Conservation (phyloP, 176 grass and related monocot genomes). For the Cenchrus americanus region DNA sequence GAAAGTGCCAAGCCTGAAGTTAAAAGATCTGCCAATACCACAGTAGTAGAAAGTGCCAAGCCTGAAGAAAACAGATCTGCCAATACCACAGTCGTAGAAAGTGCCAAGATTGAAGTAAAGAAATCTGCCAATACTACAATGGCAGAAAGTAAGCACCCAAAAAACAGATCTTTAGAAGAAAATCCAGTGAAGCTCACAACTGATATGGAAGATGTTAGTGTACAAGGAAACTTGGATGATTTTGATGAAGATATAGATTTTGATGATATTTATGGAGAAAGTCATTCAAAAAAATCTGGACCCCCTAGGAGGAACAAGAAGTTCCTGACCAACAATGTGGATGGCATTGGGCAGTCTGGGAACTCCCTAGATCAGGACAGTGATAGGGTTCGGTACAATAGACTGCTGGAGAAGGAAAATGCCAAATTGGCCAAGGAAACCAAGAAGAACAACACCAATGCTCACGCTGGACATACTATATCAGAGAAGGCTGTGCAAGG, state of each 20-base stretch:
- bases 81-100: constrained; percentile 16
- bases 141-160: constrained; percentile 5
- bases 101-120: constrained; percentile 34
- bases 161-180: constrained; percentile 54
- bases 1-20: constrained; percentile 25
- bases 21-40: constrained; percentile 33
- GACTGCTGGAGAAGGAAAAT: constrained; percentile 39
- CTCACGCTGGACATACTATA: background rate
- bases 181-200: constrained; percentile 44
- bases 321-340: constrained; percentile 5
- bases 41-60: constrained; percentile 32
- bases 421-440: constrained; percentile 35
- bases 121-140: constrained; percentile 34
- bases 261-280: constrained; percentile 51
- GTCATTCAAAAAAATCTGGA: constrained; percentile 46
- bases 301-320: constrained; percentile 35
- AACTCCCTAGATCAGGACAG: constrained; percentile 52
- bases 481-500: background rate
- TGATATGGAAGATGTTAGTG: constrained; percentile 40
- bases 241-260: constrained; percentile 46
- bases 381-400: constrained; percentile 42
- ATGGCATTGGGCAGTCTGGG: constrained; percentile 26
- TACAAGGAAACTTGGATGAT: constrained; percentile 29
- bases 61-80: constrained; percentile 40
- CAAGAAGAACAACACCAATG: constrained; percentile 31